A percentile compares a stretch with the other conserved stretches of the same genome.
These are phyloP conservation scores for Pluteus cervinus DNA, from an alignment of 768 basidiomycete species.

Conservation along the genomic window DNA sequence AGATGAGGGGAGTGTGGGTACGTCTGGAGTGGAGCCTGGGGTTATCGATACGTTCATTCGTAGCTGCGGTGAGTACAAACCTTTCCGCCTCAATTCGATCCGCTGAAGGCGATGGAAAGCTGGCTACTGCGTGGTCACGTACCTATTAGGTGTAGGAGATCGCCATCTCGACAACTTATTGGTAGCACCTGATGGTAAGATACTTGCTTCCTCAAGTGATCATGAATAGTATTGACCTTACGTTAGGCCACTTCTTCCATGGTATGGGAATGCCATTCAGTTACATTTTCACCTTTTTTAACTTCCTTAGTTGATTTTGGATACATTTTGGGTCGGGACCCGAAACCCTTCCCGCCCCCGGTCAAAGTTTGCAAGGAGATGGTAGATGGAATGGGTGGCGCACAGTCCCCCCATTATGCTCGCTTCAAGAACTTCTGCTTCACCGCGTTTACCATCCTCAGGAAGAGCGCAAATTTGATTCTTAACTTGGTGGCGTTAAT, in stretches of 20 bases:
- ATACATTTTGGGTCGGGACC: conserved; percentile 95
- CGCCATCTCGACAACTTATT: conserved; percentile 95
- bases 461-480: conserved; percentile 96
- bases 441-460: conserved; percentile 94
- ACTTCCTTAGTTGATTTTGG: conserved; percentile 82
- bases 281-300: conserved; percentile 8
- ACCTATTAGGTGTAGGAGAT: conserved; percentile 93
- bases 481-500: conserved; percentile 94
- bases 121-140: conserved; percentile 97
- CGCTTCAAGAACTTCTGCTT: conserved; percentile 96
- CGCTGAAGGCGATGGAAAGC: conserved; percentile 44
- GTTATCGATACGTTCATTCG: conserved; percentile 96
- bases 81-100: neutral
- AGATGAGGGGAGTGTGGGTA: conserved; percentile 92
- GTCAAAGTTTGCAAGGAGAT: conserved; percentile 99
- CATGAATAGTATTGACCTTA: conserved; percentile 1
- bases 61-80: conserved; percentile 73
- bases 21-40: conserved; percentile 88
- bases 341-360: conserved; percentile 95
- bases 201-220: conserved; percentile 1
- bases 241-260: conserved; percentile 89
- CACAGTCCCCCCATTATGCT: conserved; percentile 89
- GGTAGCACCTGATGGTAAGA: conserved; percentile 80
- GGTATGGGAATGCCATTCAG: conserved; percentile 36
- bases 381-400: conserved; percentile 99